Percentiles rank a stretch among this genome's conserved stretches.
phyloP scores from a whole-genome alignment of 176 grass and related monocot genomes.

The Poa pratensis region DNA sequence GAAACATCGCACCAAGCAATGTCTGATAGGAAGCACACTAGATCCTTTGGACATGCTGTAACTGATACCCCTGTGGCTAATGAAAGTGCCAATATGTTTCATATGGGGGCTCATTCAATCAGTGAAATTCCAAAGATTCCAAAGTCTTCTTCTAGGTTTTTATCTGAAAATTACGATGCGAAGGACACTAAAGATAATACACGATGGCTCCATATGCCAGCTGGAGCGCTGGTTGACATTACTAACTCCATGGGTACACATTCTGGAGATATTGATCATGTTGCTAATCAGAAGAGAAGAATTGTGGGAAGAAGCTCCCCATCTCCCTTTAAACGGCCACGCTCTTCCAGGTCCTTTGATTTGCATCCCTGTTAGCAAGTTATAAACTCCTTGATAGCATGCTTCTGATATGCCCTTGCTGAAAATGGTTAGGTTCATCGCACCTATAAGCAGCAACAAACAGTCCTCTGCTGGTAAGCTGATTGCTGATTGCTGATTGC shows the following conservation, averaged over 20 bases:
- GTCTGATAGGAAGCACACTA: conserved; percentile 29
- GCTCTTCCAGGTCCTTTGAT: conserved; percentile 76
- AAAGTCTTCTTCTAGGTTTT: conserved; percentile 49
- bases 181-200: conserved; percentile 35
- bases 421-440: conserved; percentile 69
- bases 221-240: conserved; percentile 65
- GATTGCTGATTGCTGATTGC: conserved; percentile 18
- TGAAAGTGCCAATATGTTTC: conserved; percentile 31
- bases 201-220: conserved; percentile 38
- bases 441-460: conserved; percentile 69
- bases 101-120: conserved; percentile 15
- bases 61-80: conserved; percentile 30
- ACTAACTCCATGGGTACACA: conserved; percentile 48
- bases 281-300: conserved; percentile 60
- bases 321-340: conserved; percentile 87
- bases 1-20: conserved; percentile 11
- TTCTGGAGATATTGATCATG: conserved; percentile 45
- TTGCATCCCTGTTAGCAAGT: conserved; percentile 46
- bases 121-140: conserved; percentile 42
- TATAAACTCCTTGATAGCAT: conserved; percentile 56
- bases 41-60: conserved; percentile 35
- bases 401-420: conserved; percentile 58
- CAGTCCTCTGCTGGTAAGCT: conserved; percentile 63
- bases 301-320: conserved; percentile 63
- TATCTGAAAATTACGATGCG: conserved; percentile 31